These are phyloP conservation scores for Cucumis variabilis DNA, from an alignment of 331 rosid genomes.

Conservation along the genomic window DNA sequence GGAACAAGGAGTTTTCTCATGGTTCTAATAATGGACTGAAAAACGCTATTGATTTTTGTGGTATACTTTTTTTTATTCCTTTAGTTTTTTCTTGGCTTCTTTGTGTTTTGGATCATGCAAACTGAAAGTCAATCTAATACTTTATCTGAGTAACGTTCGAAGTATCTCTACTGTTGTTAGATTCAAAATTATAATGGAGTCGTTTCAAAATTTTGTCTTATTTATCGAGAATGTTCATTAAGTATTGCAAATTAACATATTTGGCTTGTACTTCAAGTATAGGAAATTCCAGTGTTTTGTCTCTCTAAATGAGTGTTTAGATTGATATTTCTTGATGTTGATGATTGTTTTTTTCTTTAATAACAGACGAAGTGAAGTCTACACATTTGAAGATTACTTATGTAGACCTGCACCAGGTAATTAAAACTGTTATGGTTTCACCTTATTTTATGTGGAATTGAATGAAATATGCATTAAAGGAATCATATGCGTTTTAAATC, in stretches of 20 bases:
- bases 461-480: too few relatives aligned
- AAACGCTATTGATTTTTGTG: constrained; percentile 89
- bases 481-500: too few relatives aligned
- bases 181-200: neutral
- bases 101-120: neutral
- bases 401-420: too few relatives aligned
- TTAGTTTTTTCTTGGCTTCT: neutral
- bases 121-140: neutral
- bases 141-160: neutral
- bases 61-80: constrained; percentile 40
- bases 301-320: neutral
- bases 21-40: constrained; percentile 84
- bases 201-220: neutral
- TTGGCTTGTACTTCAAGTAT: neutral
- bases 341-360: neutral
- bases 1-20: constrained; percentile 80
- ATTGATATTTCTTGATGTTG: constrained; percentile 13
- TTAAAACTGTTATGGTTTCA: too few relatives aligned
- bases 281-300: neutral
- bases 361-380: too few relatives aligned
- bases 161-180: neutral
- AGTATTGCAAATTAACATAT: neutral
- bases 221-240: neutral
- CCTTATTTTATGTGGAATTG: too few relatives aligned
- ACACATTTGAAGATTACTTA: too few relatives aligned